Percentiles rank a stretch among this genome's conserved stretches.
These are phyloP conservation scores for Tolypocladium ovalisporum DNA, from an alignment of 2,329 filamentous ascomycete genomes.

Conservation along the genomic window DNA sequence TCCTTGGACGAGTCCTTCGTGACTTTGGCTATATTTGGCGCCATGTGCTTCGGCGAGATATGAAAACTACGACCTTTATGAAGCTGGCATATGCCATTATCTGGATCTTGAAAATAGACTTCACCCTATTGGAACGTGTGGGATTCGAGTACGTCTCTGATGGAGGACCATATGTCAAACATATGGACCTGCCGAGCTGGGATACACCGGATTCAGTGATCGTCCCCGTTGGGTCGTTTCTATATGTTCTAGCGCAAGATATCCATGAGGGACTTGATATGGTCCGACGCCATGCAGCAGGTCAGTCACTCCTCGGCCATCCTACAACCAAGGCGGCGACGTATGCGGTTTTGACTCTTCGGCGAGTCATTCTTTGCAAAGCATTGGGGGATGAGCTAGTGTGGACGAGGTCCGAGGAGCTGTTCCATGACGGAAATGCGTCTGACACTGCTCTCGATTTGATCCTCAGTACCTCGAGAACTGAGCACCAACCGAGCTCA, in stretches of 20 bases:
- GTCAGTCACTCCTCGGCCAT: neutral
- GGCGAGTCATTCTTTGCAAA: neutral
- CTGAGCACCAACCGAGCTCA: neutral
- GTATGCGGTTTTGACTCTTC: neutral
- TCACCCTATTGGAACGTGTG: neutral
- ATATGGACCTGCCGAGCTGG: neutral
- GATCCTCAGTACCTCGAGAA: neutral
- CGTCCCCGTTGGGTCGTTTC: neutral
- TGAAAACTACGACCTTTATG: neutral
- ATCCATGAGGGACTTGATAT: neutral
- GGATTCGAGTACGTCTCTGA: neutral
- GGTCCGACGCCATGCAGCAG: neutral
- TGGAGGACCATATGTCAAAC: neutral
- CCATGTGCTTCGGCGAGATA: neutral
- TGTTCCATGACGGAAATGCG: neutral
- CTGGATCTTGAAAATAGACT: neutral
- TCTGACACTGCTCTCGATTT: neutral
- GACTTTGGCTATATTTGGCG: neutral
- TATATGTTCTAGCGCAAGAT: neutral
- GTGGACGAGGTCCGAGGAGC: neutral
- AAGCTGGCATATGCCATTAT: neutral
- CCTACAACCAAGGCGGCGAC: neutral
- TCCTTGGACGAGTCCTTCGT: neutral
- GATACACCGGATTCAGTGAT: neutral
- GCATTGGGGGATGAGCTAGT: neutral